Base-by-base conservation (phyloP, 192 early-diverging fungal species). In the Geosiphon pyriformis region DNA sequence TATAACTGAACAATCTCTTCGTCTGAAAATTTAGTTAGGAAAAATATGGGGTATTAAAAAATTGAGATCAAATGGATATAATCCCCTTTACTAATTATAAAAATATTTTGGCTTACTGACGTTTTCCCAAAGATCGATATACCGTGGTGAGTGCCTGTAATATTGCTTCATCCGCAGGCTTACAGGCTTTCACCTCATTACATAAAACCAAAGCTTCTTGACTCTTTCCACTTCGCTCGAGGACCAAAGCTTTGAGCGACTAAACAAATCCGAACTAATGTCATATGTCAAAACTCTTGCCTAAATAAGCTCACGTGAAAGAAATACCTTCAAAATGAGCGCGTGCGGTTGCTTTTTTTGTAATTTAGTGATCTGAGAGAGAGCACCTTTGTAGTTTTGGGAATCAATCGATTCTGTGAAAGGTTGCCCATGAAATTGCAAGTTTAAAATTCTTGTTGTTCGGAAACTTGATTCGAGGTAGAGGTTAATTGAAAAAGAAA, bases 1-100 rank as follows among this genome's bases (percentile, higher is more conserved):
- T 95, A 95, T 2, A 94, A 65, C 26, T 84, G 82, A 33, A 85
- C 80, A 49, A 95, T 84, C 20, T 87, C 83, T 8, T 88, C 76
- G 50, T 77, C 85, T 91, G 66, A 58, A n/a, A 33, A 34, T 56
- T 46, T 34, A 18, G 2, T 46, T 53, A 23, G 26, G 51, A 53
- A 15, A 27, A 26, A 65, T 34, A 57, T n/a, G n/a, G n/a, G n/a
- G 34, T 29, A 55, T 17, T 37, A 53, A 55, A 55, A 31, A 17
- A 20, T 33, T 33, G 7, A 35, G 20, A 42, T 7, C 18, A 10
- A 59, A 37, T 59, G 8, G 20, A 22, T 51, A 18, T 20, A 35
- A 47, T 6, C 27, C 25, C 50, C 3, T 63, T 52, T 42, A 11
- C 10, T 22, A 20, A 7, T 12, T 12, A 4, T 27, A 35, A 30